Evolutionary conservation across 75 land plant genomes (phyloP).

Genomic region (Larix kaempferi): DNA sequence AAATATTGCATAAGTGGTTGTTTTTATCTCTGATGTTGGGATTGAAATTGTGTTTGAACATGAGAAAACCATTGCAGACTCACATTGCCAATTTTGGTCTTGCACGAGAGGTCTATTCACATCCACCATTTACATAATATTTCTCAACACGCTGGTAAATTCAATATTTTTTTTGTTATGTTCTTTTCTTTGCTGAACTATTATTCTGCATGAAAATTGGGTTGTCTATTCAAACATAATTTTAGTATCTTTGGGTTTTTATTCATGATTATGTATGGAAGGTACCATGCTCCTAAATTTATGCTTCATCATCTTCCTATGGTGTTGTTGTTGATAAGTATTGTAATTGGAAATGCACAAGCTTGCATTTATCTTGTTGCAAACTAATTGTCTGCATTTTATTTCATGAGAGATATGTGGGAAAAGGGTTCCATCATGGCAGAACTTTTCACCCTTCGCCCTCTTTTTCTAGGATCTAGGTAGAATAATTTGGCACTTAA

Average conservation of each 20-base stretch:
- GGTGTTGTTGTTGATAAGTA: conserved; percentile 69
- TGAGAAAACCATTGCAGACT: no score
- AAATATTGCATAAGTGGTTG: no score
- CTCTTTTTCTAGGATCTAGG: conserved; percentile 92
- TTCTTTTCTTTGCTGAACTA: not conserved
- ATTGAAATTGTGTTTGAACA: no score
- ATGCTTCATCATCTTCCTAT: conserved; percentile 71
- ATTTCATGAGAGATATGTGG: conserved; percentile 71
- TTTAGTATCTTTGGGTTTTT: not conserved
- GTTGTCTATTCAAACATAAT: not conserved
- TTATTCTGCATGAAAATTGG: not conserved
- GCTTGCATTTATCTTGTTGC: not conserved
- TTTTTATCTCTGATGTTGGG: no score
- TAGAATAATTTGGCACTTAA: conserved; percentile 18
- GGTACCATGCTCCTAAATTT: conserved; percentile 98
- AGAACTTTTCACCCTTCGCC: conserved; percentile 80
- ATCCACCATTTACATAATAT: conserved; percentile 89
- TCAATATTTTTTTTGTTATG: not conserved
- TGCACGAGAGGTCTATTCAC: conserved; percentile 76
- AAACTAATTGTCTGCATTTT: conserved; percentile 1
- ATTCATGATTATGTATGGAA: conserved; percentile 11
- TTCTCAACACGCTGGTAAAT: conserved; percentile 94
- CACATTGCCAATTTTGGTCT: conserved; percentile 98
- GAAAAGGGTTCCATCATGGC: conserved; percentile 98
- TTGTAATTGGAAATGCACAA: not conserved